Evolutionary conservation across 495 filamentous ascomycete species (phyloP).

Genomic region (Astrothelium subdiscretum): DNA sequence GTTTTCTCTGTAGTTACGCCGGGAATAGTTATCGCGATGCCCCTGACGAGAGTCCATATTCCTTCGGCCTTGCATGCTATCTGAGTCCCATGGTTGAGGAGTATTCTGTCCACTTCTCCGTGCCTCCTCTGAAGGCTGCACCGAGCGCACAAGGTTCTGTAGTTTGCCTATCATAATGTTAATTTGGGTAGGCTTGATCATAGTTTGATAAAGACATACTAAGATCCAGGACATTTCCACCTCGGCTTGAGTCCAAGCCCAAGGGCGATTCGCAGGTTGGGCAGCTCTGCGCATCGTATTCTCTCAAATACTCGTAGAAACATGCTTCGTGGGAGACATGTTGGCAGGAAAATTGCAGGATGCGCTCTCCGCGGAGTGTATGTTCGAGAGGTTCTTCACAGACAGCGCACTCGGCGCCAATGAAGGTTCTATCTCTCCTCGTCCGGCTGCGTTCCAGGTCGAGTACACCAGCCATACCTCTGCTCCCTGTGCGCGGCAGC

Average conservation of each 20-base stretch:
- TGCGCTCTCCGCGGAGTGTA: conserved; percentile 85
- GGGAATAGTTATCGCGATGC: background rate
- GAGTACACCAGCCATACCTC: conserved; percentile 59
- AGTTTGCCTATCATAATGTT: conserved; percentile 62
- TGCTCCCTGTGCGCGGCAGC: conserved; percentile 31
- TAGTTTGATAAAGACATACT: conserved; percentile 40
- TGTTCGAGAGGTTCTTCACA: conserved; percentile 97
- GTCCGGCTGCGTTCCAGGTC: conserved; percentile 69
- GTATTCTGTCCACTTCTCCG: conserved; percentile 38
- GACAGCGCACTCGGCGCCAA: conserved; percentile 87
- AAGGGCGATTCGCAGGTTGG: conserved; percentile 89
- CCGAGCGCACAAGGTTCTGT: conserved; percentile 83
- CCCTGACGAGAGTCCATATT: conserved; percentile 14
- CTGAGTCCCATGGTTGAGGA: conserved; percentile 48
- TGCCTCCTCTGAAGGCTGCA: conserved; percentile 49
- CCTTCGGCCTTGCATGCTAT: conserved; percentile 38
- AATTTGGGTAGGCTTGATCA: background rate
- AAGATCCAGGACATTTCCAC: conserved; percentile 88
- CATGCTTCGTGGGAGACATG: conserved; percentile 98
- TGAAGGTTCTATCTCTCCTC: conserved; percentile 85
- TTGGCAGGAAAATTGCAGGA: conserved; percentile 89
- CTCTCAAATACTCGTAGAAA: conserved; percentile 97
- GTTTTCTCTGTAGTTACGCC: conserved; percentile 2
- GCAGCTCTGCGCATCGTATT: conserved; percentile 90
- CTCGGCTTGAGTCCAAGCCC: conserved; percentile 86